Conservation (phyloP, 129 eudicot species). For the Pittosporum tobira region DNA sequence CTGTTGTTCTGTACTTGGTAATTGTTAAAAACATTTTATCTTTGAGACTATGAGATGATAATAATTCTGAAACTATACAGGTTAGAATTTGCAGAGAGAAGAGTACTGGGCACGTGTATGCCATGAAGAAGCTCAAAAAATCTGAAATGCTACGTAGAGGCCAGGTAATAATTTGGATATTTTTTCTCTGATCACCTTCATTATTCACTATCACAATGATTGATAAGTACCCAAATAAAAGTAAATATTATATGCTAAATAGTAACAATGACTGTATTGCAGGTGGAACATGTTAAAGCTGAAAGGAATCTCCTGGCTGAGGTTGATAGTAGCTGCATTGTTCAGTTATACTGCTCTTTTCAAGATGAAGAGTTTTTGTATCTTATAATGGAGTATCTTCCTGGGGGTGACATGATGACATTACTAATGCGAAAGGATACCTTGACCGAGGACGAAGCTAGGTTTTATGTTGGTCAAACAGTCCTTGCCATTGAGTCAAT, state of each 20-base stretch:
- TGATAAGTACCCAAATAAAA: no score
- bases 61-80: conserved; percentile 1
- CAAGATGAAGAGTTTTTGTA: conserved; percentile 19
- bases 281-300: conserved; percentile 22
- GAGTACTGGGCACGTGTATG: conserved; percentile 19
- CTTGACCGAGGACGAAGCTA: conserved; percentile 18
- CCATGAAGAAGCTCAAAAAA: conserved; percentile 20
- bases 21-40: no score
- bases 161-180: conserved; percentile 6
- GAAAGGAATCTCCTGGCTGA: conserved; percentile 18
- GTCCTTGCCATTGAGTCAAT: conserved; percentile 20
- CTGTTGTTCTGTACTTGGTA: no score
- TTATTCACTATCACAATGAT: no score
- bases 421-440: conserved; percentile 20
- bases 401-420: conserved; percentile 26
- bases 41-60: not conserved
- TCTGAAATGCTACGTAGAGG: conserved; percentile 23
- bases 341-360: conserved; percentile 17
- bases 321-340: conserved; percentile 21
- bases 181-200: not conserved
- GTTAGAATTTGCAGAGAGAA: conserved; percentile 20
- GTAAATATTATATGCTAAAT: not conserved
- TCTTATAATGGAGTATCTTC: conserved; percentile 22
- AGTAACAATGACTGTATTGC: not conserved
- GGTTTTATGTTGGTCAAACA: conserved; percentile 17